Percentiles rank a stretch among this genome's conserved stretches.
phyloP scores from a whole-genome alignment of 306 rosid species.

The Herpetospermum pedunculosum region DNA sequence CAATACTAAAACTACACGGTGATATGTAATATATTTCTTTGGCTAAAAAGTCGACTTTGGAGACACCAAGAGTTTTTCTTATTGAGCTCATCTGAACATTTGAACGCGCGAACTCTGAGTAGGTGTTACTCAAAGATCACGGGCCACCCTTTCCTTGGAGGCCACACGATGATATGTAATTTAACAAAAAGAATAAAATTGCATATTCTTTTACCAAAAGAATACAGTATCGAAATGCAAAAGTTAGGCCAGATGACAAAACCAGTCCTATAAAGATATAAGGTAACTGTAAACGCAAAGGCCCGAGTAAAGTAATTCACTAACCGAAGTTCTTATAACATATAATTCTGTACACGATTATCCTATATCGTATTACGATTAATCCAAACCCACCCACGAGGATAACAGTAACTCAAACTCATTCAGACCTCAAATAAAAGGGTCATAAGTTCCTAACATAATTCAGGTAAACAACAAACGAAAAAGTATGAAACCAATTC shows the following conservation, averaged over 20 bases:
- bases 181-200: background rate
- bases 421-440: background rate
- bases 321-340: background rate
- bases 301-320: background rate
- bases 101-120: background rate
- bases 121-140: background rate
- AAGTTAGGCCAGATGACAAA: background rate
- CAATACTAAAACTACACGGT: background rate
- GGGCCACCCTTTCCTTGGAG: background rate
- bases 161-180: background rate
- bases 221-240: background rate
- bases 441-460: background rate
- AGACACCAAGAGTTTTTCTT: background rate
- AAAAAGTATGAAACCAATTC: slow-evolving; percentile 3
- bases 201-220: background rate
- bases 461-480: background rate
- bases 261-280: background rate
- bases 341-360: background rate
- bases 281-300: background rate
- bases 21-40: background rate
- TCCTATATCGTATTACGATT: background rate
- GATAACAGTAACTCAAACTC: background rate
- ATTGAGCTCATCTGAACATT: background rate
- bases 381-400: background rate
- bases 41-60: background rate